Base-by-base conservation (phyloP, 148 eudicot species). In the Talinum fruticosum region DNA sequence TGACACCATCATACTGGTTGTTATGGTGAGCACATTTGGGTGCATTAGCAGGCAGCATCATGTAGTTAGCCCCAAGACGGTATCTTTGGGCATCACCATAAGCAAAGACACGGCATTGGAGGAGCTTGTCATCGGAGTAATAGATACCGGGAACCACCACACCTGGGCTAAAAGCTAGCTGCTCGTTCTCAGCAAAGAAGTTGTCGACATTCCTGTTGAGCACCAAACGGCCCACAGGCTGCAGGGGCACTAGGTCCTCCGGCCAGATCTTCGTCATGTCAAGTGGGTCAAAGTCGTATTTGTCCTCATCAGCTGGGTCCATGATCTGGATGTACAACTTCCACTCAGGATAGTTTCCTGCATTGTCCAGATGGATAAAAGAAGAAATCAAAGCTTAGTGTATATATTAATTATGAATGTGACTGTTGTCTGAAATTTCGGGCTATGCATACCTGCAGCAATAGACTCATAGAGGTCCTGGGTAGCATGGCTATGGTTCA, bases 331-430 rank as follows among this genome's bases (percentile, higher is more conserved):
- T 87, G 77, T 84, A 94, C 71, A 94, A 87, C 80, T 90, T 89
- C 98, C 98, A 94, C 73, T 94, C 98, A 32, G 98, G 97, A 57
- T 90, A 94, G 68, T 90, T 92, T 18, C 98, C 98, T n/a, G 93
- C 57, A 19, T 51, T 51, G 14, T 41, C 13, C 8, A 41, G 14
- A 41, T 41, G 47, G 12, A 41, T 8, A 41, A 41, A 41, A 0
- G 7, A 41, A 1, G 14, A 41, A 41, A 8, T 41, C 12, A 41
- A n/a, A n/a, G n/a, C n/a, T n/a, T n/a, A n/a, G n/a, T n/a, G n/a
- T n/a, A n/a, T n/a, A n/a, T n/a, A n/a, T n/a, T n/a, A n/a, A n/a
- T n/a, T n/a, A n/a, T n/a, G n/a, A n/a, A n/a, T n/a, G n/a, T n/a
- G n/a, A n/a, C n/a, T n/a, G n/a, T n/a, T n/a, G n/a, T n/a, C n/a